A percentile compares a stretch with the other conserved stretches of the same genome.
These are phyloP conservation scores for Cryptococcus sp. DNA, from an alignment of 1,284 basidiomycete genomes.

Conservation along the genomic window DNA sequence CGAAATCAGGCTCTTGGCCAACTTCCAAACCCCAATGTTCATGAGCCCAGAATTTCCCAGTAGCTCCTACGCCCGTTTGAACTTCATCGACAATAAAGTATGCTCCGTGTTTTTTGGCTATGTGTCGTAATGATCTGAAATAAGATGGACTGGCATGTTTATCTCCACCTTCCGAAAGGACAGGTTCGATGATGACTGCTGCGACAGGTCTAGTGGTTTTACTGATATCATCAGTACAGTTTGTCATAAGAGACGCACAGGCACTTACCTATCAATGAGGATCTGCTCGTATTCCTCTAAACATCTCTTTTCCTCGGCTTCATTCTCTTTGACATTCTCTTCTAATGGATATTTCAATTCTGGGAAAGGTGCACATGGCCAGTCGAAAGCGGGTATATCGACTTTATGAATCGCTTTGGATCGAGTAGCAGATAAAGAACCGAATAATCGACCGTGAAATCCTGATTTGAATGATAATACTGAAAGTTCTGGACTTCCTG, in stretches of 20 bases:
- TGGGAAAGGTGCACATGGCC: slow-evolving; percentile 54
- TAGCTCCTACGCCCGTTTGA: slow-evolving; percentile 56
- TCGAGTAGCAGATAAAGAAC: slow-evolving; percentile 52
- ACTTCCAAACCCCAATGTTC: slow-evolving; percentile 52
- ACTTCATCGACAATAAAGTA: slow-evolving; percentile 55
- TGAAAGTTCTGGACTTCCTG: slow-evolving; percentile 52
- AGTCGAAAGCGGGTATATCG: slow-evolving; percentile 57
- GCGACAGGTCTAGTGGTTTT: slow-evolving; percentile 51
- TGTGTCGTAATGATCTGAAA: slow-evolving; percentile 51
- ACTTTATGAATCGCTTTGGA: slow-evolving; percentile 54
- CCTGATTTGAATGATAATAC: slow-evolving; percentile 54
- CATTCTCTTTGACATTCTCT: slow-evolving; percentile 52
- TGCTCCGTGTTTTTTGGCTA: slow-evolving; percentile 52
- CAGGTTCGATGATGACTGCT: slow-evolving; percentile 56
- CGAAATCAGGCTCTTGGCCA: slow-evolving; percentile 52
- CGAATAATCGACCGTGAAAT: slow-evolving; percentile 53
- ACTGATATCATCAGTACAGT: slow-evolving; percentile 12
- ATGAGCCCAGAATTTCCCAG: slow-evolving; percentile 57
- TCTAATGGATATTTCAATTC: slow-evolving; percentile 53
- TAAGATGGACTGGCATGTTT: slow-evolving; percentile 53
- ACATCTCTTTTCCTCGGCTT: slow-evolving; percentile 40
- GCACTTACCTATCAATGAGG: slow-evolving; percentile 28
- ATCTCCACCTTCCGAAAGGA: slow-evolving; percentile 57
- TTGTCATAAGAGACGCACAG: neutral
- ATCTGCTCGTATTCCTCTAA: slow-evolving; percentile 40